Conservation (phyloP, 2,329 filamentous ascomycete species). For the Xylariales sp. region DNA sequence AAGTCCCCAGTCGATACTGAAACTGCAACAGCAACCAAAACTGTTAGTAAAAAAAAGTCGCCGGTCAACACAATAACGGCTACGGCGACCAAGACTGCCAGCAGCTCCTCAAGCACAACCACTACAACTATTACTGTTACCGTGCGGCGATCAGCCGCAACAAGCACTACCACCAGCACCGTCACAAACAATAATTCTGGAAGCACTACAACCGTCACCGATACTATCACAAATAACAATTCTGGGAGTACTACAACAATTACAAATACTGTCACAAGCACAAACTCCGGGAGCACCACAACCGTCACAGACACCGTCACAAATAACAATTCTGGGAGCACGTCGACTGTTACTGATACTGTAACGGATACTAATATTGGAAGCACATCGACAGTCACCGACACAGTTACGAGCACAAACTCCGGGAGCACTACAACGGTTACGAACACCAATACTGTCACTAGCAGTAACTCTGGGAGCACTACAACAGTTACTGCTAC, state of each 20-base stretch:
- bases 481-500: background rate
- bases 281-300: background rate
- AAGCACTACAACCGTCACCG: conserved; percentile 1
- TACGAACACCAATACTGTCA: background rate
- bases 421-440: conserved; percentile 11
- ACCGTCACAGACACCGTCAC: background rate
- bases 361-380: background rate
- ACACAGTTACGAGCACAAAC: background rate
- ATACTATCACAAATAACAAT: background rate
- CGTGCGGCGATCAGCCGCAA: background rate
- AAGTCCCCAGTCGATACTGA: conserved; percentile 3
- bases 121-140: conserved; percentile 24
- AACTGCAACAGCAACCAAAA: conserved; percentile 18
- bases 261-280: conserved; percentile 3
- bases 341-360: background rate
- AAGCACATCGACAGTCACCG: background rate
- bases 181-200: background rate
- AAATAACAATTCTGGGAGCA: background rate
- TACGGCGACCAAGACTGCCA: conserved; percentile 11
- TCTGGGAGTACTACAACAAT: background rate
- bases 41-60: background rate
- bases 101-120: conserved; percentile 18
- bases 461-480: background rate
- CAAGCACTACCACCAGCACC: conserved; percentile 1
- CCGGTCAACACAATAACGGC: conserved; percentile 23